Conservation (phyloP, 2,329 filamentous ascomycete genomes). For the Trichoderma harzianum region DNA sequence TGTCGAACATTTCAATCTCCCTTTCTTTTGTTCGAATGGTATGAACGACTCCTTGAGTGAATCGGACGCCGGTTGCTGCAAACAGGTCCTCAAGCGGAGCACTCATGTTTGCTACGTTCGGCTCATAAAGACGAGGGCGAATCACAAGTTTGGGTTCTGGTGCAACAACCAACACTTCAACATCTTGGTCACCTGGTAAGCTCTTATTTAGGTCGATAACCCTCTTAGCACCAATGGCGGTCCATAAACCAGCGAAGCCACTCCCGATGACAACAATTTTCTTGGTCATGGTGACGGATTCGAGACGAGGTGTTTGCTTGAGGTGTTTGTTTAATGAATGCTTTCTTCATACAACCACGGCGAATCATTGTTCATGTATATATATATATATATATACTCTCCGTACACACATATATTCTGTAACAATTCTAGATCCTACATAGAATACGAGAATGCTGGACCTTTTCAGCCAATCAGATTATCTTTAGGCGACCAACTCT, state of each 20-base stretch:
- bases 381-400: too few relatives aligned
- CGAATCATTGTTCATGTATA: neutral
- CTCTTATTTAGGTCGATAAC: neutral
- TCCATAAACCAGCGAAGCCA: neutral
- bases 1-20: neutral
- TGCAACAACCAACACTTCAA: neutral
- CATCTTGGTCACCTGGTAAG: neutral
- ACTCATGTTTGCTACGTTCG: neutral
- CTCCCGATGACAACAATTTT: neutral
- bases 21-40: neutral
- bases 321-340: neutral
- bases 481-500: neutral
- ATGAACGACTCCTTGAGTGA: neutral
- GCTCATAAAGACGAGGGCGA: neutral
- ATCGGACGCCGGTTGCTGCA: neutral
- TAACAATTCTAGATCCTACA: neutral
- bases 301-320: neutral
- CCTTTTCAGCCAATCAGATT: neutral
- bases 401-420: neutral
- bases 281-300: neutral
- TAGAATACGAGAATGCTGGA: neutral
- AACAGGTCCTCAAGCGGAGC: neutral
- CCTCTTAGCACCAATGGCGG: neutral
- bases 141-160: neutral
- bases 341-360: rapidly evolving